Conservation (phyloP, 2,329 filamentous ascomycete genomes). For the Scedosporium boydii region DNA sequence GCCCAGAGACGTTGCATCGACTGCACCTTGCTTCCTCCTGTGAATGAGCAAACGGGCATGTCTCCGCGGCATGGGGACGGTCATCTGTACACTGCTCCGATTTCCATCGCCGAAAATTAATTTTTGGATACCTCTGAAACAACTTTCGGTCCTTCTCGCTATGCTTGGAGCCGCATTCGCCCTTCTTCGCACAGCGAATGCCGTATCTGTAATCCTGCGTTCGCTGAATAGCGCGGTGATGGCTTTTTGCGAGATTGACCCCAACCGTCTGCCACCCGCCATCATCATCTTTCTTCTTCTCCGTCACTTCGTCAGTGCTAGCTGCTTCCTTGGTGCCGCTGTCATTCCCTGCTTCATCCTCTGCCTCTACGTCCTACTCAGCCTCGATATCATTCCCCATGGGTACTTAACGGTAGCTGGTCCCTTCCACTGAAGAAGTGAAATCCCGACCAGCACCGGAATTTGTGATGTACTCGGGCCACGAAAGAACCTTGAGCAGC, state of each 20-base stretch:
- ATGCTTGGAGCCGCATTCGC: conserved; percentile 7
- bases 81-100: conserved; percentile 4
- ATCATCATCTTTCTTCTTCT: background rate
- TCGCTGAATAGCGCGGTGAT: conserved; percentile 1
- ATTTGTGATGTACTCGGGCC: conserved; percentile 6
- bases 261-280: conserved; percentile 1
- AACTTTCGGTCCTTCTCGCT: conserved; percentile 3
- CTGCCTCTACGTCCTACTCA: background rate
- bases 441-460: background rate
- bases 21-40: conserved; percentile 7
- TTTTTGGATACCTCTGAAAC: conserved; percentile 1
- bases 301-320: no score
- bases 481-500: conserved; percentile 6
- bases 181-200: conserved; percentile 7
- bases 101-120: conserved; percentile 8
- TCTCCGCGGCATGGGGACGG: background rate
- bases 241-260: background rate
- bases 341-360: background rate
- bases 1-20: conserved; percentile 3
- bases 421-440: background rate
- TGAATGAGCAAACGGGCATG: conserved; percentile 7
- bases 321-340: background rate
- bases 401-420: background rate
- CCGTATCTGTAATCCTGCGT: conserved; percentile 5
- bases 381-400: background rate